phyloP scores from a whole-genome alignment of 129 eudicot species.

The sunflower (Helianthus annuus) region HanXRQr2.0-SUNRISE NC_035447.2:1658505-1659004 shows the following conservation, averaged over 20 bases:
- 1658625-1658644: too few species aligned
- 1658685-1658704: too few species aligned
- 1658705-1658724: slow-evolving; percentile 47
- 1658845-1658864: slow-evolving; percentile 79
- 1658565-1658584: too few species aligned
- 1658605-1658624: too few species aligned
- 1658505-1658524: too few species aligned
- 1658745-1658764: slow-evolving; percentile 54
- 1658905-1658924: slow-evolving; percentile 55
- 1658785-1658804: slow-evolving; percentile 69
- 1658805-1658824: slow-evolving; percentile 82
- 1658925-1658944: slow-evolving; percentile 60
- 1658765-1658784: slow-evolving; percentile 72
- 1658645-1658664: too few species aligned
- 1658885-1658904: slow-evolving; percentile 64
- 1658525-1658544: too few species aligned
- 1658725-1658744: slow-evolving; percentile 71
- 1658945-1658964: slow-evolving; percentile 61
- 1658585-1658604: too few species aligned
- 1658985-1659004: slow-evolving; percentile 68
- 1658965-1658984: slow-evolving; percentile 68
- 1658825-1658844: slow-evolving; percentile 66
- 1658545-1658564: too few species aligned
- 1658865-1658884: slow-evolving; percentile 50
- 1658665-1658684: too few species aligned